Conservation (phyloP, 495 filamentous ascomycete species). For the Hypoxylon lenormandii region DNA sequence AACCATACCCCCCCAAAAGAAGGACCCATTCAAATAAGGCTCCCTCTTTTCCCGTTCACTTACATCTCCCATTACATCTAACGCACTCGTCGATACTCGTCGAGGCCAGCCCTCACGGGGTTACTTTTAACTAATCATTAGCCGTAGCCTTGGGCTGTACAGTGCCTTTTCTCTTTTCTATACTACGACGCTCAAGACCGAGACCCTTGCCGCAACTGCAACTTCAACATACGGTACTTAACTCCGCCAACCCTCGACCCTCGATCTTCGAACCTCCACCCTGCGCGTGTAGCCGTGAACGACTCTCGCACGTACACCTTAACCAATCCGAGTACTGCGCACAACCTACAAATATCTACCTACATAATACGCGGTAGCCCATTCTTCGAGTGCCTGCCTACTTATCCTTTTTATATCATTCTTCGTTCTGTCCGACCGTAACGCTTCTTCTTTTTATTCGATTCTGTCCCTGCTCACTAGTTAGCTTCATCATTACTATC, state of each 20-base stretch:
- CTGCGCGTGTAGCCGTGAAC: conserved; percentile 27
- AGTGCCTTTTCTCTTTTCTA: not conserved
- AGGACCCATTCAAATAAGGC: conserved; percentile 47
- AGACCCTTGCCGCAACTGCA: conserved; percentile 30
- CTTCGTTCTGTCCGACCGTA: conserved; percentile 23
- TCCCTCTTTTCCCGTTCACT: conserved; percentile 17
- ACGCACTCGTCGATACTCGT: conserved; percentile 27
- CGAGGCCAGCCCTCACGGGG: conserved; percentile 44
- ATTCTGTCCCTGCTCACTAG: not conserved
- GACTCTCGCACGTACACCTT: conserved; percentile 14
- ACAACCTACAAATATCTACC: conserved; percentile 21
- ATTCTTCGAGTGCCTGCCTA: conserved; percentile 35
- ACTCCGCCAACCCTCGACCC: conserved; percentile 21
- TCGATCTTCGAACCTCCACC: not conserved
- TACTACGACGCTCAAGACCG: not conserved
- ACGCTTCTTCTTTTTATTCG: conserved; percentile 13
- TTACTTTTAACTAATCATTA: conserved; percentile 27
- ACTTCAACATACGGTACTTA: conserved; percentile 26
- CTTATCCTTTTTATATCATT: conserved; percentile 21
- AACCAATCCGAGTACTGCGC: conserved; percentile 38
- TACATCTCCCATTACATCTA: conserved; percentile 14
- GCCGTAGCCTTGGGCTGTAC: conserved; percentile 20
- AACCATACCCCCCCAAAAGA: conserved; percentile 31
- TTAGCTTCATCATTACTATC: conserved; percentile 5
- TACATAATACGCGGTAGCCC: conserved; percentile 38